Percentiles rank a stretch among this genome's conserved stretches.
Evolutionary conservation across 495 filamentous ascomycete genomes (phyloP).

Genomic region (Ramalina peruviana): DNA sequence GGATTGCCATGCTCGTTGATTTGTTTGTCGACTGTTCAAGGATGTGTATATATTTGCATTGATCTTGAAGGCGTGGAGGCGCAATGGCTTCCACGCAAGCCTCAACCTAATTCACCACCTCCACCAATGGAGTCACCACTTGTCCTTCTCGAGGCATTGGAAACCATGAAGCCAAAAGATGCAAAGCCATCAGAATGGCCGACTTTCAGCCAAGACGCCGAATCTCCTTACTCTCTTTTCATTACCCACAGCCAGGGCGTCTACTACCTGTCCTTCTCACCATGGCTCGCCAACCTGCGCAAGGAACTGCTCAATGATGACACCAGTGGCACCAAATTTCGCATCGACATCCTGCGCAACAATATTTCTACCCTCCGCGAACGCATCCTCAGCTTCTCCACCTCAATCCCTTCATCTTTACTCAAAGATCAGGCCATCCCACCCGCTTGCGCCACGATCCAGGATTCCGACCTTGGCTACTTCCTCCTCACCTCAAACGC

Average conservation of each 20-base stretch:
- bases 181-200: slow-evolving; percentile 47
- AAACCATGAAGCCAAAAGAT: slow-evolving; percentile 41
- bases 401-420: slow-evolving; percentile 19
- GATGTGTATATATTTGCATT: slow-evolving; percentile 63
- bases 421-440: slow-evolving; percentile 28
- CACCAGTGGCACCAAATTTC: slow-evolving; percentile 53
- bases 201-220: slow-evolving; percentile 56
- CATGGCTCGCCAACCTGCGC: slow-evolving; percentile 67
- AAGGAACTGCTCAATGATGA: slow-evolving; percentile 54
- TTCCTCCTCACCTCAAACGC: slow-evolving; percentile 58
- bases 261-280: slow-evolving; percentile 51
- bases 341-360: slow-evolving; percentile 54
- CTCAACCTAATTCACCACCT: slow-evolving; percentile 7
- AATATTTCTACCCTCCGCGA: slow-evolving; percentile 47
- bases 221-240: slow-evolving; percentile 65
- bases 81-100: slow-evolving; percentile 59
- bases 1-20: slow-evolving; percentile 59
- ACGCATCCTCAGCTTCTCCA: slow-evolving; percentile 39
- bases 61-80: slow-evolving; percentile 70
- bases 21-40: slow-evolving; percentile 59
- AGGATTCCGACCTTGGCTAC: slow-evolving; percentile 64
- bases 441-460: slow-evolving; percentile 47
- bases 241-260: slow-evolving; percentile 61
- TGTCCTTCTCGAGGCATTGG: slow-evolving; percentile 40
- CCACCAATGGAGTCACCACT: slow-evolving; percentile 30